Evolutionary conservation across 2,329 filamentous ascomycete species (phyloP).

Genomic region (Chaetomiaceae sp.): DNA sequence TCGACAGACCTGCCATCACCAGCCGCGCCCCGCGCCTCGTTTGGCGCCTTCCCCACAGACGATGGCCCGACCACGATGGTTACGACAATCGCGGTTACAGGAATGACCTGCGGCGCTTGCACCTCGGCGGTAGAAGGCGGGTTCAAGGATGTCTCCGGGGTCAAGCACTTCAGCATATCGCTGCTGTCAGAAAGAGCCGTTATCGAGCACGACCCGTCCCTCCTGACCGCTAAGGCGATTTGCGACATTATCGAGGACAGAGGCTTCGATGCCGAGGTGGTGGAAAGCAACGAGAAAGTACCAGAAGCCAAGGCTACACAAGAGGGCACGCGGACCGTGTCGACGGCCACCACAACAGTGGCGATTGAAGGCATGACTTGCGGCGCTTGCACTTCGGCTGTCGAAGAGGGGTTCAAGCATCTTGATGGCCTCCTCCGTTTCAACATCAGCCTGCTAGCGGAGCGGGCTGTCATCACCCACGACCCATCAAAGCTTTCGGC

Average conservation of each 20-base stretch:
- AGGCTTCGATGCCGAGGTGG: constrained; percentile 72
- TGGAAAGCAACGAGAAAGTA: constrained; percentile 59
- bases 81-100: constrained; percentile 72
- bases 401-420: constrained; percentile 74
- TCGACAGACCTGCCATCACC: constrained; percentile 66
- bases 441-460: constrained; percentile 90
- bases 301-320: constrained; percentile 30
- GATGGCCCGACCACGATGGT: constrained; percentile 44
- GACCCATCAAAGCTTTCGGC: constrained; percentile 64
- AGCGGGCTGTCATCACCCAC: constrained; percentile 83
- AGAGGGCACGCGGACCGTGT: constrained; percentile 30
- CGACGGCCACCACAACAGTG: constrained; percentile 68
- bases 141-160: constrained; percentile 66
- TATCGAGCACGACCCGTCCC: constrained; percentile 65
- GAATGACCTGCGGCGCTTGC: constrained; percentile 89
- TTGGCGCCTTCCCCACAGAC: constrained; percentile 31
- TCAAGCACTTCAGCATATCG: constrained; percentile 74
- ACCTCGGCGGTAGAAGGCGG: constrained; percentile 78
- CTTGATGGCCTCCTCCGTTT: constrained; percentile 77
- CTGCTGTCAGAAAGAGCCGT: constrained; percentile 80
- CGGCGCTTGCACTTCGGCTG: constrained; percentile 87
- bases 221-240: constrained; percentile 48
- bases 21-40: constrained; percentile 33
- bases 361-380: constrained; percentile 97
- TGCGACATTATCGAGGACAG: constrained; percentile 60